Evolutionary conservation across 495 filamentous ascomycete species (phyloP).

Genomic region (Aspergillus saccharolyticus): DNA sequence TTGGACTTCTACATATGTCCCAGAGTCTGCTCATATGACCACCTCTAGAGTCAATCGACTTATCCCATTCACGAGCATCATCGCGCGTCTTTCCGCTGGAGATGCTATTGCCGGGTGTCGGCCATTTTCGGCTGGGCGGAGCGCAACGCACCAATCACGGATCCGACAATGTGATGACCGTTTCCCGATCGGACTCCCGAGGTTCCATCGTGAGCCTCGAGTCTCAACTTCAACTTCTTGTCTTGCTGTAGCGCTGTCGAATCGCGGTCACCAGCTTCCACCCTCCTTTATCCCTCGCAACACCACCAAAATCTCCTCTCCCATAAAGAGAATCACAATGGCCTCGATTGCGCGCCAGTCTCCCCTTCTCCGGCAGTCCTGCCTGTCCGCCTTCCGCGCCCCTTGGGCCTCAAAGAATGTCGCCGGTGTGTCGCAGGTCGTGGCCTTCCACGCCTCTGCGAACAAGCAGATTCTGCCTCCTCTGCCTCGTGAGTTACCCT

Average conservation of each 20-base stretch:
- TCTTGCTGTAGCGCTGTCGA: slow-evolving; percentile 18
- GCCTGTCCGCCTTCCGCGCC: slow-evolving; percentile 36
- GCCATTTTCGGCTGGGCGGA: slow-evolving; percentile 44
- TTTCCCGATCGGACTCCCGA: slow-evolving; percentile 44
- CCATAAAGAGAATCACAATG: slow-evolving; percentile 26
- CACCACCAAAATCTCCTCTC: slow-evolving; percentile 14
- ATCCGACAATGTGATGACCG: slow-evolving; percentile 36
- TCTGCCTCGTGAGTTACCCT: slow-evolving; percentile 55
- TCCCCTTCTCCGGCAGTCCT: slow-evolving; percentile 32
- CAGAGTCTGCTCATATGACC: too few species aligned
- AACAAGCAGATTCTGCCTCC: slow-evolving; percentile 63
- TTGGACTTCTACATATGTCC: too few species aligned
- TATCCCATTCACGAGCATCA: background rate
- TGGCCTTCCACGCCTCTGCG: slow-evolving; percentile 70
- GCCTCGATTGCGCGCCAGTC: slow-evolving; percentile 42
- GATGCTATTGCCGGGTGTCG: slow-evolving; percentile 29
- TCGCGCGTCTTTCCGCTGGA: background rate
- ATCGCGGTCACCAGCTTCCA: slow-evolving; percentile 7
- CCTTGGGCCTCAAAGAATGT: slow-evolving; percentile 36
- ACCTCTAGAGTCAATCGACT: background rate
- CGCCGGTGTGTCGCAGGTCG: slow-evolving; percentile 41
- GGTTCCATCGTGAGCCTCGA: slow-evolving; percentile 22
- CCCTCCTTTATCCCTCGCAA: background rate
- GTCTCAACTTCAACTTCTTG: slow-evolving; percentile 35
- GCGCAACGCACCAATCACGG: slow-evolving; percentile 39